A percentile compares a stretch with the other conserved stretches of the same genome.
Conservation (phyloP, 2,329 filamentous ascomycete genomes). For the Botryosphaeria dothidea region DNA sequence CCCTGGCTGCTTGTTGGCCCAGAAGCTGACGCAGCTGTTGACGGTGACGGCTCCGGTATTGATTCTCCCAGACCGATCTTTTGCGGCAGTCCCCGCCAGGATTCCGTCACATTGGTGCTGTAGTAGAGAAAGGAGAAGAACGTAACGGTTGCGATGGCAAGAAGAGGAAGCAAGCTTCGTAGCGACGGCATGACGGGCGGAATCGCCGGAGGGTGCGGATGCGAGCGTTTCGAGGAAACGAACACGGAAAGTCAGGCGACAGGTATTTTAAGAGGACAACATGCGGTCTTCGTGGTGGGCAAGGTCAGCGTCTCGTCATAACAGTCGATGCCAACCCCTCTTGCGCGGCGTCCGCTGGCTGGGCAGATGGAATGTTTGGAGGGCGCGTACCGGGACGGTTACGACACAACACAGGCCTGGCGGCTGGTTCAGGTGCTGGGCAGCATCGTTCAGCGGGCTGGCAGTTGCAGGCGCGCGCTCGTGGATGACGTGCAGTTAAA, state of each 20-base stretch:
- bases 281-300: not conserved
- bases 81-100: slow-evolving; percentile 43
- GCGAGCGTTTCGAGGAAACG: not conserved
- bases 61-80: slow-evolving; percentile 42
- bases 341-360: not conserved
- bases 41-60: slow-evolving; percentile 24
- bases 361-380: not conserved
- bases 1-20: slow-evolving; percentile 31
- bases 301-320: not conserved
- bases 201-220: not conserved
- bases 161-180: slow-evolving; percentile 32
- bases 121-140: slow-evolving; percentile 41
- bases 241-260: not conserved
- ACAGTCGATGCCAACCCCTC: slow-evolving; percentile 2
- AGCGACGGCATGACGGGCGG: slow-evolving; percentile 20
- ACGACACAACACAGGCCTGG: not conserved
- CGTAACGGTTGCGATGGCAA: slow-evolving; percentile 29
- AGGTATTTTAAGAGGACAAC: not conserved
- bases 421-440: not conserved
- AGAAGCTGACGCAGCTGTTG: slow-evolving; percentile 16
- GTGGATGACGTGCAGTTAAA: not conserved
- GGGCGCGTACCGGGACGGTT: not conserved
- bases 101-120: slow-evolving; percentile 31
- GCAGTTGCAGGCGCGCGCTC: not conserved
- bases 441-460: not conserved